Evolutionary conservation across 108 stramenopile genomes (phyloP).

Genomic region (Skeletonema tropicum): DNA sequence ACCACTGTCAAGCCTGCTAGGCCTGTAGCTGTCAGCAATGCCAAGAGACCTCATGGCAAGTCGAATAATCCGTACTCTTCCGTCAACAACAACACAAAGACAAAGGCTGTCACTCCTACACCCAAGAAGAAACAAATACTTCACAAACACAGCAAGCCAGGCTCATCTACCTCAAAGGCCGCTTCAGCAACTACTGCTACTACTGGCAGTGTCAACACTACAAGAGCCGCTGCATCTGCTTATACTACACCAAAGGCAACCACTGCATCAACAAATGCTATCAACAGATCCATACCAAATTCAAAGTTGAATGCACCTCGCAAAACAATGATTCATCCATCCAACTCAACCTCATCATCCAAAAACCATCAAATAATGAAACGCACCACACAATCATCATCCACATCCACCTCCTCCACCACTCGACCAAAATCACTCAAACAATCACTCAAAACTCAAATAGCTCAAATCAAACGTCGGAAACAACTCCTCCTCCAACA

Average conservation of each 20-base stretch:
- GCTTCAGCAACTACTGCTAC: neutral
- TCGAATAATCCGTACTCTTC: neutral
- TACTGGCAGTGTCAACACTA: neutral
- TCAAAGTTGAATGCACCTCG: neutral
- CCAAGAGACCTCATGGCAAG: neutral
- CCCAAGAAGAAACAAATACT: neutral
- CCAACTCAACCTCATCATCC: neutral
- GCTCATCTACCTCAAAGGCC: neutral
- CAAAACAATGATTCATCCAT: neutral
- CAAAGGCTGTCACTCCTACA: neutral
- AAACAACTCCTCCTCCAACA: conserved; percentile 40
- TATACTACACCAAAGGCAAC: neutral
- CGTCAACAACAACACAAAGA: neutral
- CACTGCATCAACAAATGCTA: neutral
- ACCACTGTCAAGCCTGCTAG: neutral
- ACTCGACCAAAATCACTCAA: conserved; percentile 42
- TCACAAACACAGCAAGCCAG: neutral
- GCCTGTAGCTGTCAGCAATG: neutral
- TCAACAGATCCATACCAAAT: neutral
- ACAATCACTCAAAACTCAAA: conserved; percentile 66
- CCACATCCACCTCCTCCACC: neutral
- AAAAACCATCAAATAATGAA: too few relatives aligned
- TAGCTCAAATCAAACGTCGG: conserved; percentile 57
- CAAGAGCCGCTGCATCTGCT: neutral
- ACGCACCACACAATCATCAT: too few relatives aligned